Conservation (phyloP, 2,329 filamentous ascomycete species). For the Mycosphaerella sp. region DNA sequence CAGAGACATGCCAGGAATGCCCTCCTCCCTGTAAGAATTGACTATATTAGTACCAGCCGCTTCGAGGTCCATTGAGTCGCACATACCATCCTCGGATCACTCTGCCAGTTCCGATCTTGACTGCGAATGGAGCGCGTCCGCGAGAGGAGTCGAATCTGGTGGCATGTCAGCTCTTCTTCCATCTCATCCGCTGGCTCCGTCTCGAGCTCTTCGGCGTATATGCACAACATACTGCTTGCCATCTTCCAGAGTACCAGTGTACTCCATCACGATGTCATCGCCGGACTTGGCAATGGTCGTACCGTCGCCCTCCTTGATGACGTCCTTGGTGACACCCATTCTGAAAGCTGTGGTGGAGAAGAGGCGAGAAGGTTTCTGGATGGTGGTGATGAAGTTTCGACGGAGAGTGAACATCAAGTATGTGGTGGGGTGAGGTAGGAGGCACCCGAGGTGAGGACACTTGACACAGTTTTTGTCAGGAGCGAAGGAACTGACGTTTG, state of each 20-base stretch:
- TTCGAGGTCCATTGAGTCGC: slow-evolving; percentile 31
- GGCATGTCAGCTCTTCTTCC: not conserved
- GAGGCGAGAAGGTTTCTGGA: slow-evolving; percentile 1
- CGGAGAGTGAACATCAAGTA: slow-evolving; percentile 1
- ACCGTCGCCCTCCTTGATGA: slow-evolving; percentile 55
- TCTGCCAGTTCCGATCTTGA: slow-evolving; percentile 69
- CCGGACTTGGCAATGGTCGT: slow-evolving; percentile 56
- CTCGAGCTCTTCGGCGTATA: not conserved
- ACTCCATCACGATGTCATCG: slow-evolving; percentile 78
- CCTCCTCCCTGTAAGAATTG: slow-evolving; percentile 48
- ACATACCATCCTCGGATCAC: slow-evolving; percentile 70
- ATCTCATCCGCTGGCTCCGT: not conserved
- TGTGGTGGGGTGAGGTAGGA: too few relatives aligned
- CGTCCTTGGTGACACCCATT: slow-evolving; percentile 61
- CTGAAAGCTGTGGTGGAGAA: slow-evolving; percentile 15
- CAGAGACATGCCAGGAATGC: slow-evolving; percentile 74
- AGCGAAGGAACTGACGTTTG: not conserved
- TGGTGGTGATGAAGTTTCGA: slow-evolving; percentile 5
- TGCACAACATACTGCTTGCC: slow-evolving; percentile 59
- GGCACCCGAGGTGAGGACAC: not conserved
- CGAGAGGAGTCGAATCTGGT: slow-evolving; percentile 82
- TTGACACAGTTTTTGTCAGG: not conserved
- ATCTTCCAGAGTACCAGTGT: slow-evolving; percentile 72
- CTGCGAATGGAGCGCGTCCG: slow-evolving; percentile 68
- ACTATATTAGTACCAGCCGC: slow-evolving; percentile 15